Evolutionary conservation across 2,329 filamentous ascomycete genomes (phyloP).

Genomic region (Davidsoniella neocaledoniae): DNA sequence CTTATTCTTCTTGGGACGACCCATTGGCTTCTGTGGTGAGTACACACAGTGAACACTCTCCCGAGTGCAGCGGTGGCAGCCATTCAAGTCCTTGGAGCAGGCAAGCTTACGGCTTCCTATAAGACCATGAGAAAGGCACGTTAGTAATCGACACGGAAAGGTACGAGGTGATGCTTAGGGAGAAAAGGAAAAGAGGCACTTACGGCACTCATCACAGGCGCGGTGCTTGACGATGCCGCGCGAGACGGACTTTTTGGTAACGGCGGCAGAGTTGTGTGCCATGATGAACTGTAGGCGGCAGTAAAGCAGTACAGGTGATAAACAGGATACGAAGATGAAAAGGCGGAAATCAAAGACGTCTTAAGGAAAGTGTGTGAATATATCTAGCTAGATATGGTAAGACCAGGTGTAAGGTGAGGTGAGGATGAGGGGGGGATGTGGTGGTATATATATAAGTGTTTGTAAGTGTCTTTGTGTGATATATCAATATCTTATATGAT

Average conservation of each 20-base stretch:
- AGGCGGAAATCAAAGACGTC: neutral
- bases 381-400: neutral
- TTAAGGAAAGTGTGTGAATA: neutral
- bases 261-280: constrained; percentile 9
- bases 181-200: constrained; percentile 16
- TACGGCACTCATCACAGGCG: constrained; percentile 53
- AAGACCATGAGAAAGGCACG: neutral
- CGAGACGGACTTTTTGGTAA: constrained; percentile 15
- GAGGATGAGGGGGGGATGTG: constrained; percentile 1
- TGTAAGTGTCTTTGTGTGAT: too few species aligned
- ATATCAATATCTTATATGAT: too few species aligned
- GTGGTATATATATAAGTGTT: constrained; percentile 5
- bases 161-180: neutral
- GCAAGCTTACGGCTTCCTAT: constrained; percentile 46
- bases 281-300: neutral
- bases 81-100: constrained; percentile 43
- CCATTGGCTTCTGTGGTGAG: constrained; percentile 50
- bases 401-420: neutral
- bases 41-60: constrained; percentile 44
- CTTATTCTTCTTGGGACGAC: constrained; percentile 37
- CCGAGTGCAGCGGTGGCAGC: constrained; percentile 40
- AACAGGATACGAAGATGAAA: neutral
- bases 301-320: neutral
- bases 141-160: neutral
- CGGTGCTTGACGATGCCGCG: constrained; percentile 31